Evolutionary conservation across 2,329 filamentous ascomycete species (phyloP).

Genomic region (Botryosphaeria dothidea): DNA sequence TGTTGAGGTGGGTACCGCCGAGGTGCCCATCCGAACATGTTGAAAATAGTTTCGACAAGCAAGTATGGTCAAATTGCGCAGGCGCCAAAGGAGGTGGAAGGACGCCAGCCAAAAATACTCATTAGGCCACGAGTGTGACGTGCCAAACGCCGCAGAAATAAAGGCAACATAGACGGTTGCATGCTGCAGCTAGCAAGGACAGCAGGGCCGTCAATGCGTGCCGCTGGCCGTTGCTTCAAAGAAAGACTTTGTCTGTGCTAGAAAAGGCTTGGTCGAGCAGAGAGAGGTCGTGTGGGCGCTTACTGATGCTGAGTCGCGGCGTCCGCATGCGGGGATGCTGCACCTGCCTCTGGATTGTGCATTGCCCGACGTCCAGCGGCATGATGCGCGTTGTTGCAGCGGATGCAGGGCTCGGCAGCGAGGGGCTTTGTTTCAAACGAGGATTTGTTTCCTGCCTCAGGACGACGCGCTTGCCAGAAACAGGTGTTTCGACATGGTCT

Average conservation of each 20-base stretch:
- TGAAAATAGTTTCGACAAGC: background rate
- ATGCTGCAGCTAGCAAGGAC: background rate
- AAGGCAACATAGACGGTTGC: background rate
- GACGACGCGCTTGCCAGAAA: background rate
- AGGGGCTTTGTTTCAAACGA: constrained; percentile 3
- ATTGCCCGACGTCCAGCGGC: background rate
- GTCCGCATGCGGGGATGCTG: background rate
- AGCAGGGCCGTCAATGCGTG: constrained; percentile 3
- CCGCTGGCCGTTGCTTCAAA: background rate
- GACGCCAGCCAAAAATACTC: background rate
- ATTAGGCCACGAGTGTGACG: background rate
- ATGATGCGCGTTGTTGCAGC: too few relatives aligned
- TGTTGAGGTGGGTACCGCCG: background rate
- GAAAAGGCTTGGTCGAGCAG: background rate
- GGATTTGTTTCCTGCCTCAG: background rate
- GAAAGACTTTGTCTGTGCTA: background rate
- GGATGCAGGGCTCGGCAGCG: background rate
- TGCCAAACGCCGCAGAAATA: background rate
- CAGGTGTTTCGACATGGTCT: background rate
- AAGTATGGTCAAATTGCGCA: background rate
- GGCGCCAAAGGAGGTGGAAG: background rate
- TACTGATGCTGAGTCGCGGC: constrained; percentile 4
- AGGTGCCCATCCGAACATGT: background rate
- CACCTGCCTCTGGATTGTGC: background rate
- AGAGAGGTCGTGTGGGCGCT: constrained; percentile 1